Percentiles rank a stretch among this genome's conserved stretches.
Evolutionary conservation across 345 rosid genomes (phyloP).

Genomic region (Eutrema japonicum): DNA sequence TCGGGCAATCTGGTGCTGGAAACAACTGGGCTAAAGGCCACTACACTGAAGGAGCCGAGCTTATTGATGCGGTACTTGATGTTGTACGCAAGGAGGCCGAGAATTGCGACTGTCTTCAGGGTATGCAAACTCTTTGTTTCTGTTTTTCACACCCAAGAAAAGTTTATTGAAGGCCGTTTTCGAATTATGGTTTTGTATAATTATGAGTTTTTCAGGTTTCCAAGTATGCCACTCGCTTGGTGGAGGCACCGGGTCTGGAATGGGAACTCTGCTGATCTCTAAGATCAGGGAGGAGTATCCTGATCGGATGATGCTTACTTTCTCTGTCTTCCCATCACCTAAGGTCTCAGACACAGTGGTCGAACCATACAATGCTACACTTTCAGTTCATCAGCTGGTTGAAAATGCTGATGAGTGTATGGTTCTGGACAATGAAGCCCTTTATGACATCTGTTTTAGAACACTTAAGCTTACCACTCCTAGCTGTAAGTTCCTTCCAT

Average conservation of each 20-base stretch:
- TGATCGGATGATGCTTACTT: conserved; percentile 87
- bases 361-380: conserved; percentile 80
- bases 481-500: conserved; percentile 59
- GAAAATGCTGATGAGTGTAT: conserved; percentile 88
- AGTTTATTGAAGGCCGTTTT: background rate
- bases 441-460: conserved; percentile 81
- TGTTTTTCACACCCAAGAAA: background rate
- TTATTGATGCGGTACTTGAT: conserved; percentile 74
- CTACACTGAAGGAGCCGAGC: conserved; percentile 83
- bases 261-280: conserved; percentile 79
- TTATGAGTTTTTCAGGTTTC: conserved; percentile 52
- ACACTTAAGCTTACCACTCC: conserved; percentile 87
- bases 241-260: conserved; percentile 84
- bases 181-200: background rate
- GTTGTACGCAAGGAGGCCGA: conserved; percentile 82
- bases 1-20: conserved; percentile 84
- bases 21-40: conserved; percentile 93
- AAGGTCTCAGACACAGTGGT: conserved; percentile 85
- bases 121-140: conserved; percentile 30
- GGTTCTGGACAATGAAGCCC: conserved; percentile 85
- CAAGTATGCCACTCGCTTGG: conserved; percentile 87
- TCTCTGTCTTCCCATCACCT: conserved; percentile 86
- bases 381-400: conserved; percentile 80
- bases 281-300: conserved; percentile 80
- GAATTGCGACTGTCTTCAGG: conserved; percentile 81